phyloP scores from a whole-genome alignment of 495 filamentous ascomycete species.

The Penicillium antarcticum region DNA sequence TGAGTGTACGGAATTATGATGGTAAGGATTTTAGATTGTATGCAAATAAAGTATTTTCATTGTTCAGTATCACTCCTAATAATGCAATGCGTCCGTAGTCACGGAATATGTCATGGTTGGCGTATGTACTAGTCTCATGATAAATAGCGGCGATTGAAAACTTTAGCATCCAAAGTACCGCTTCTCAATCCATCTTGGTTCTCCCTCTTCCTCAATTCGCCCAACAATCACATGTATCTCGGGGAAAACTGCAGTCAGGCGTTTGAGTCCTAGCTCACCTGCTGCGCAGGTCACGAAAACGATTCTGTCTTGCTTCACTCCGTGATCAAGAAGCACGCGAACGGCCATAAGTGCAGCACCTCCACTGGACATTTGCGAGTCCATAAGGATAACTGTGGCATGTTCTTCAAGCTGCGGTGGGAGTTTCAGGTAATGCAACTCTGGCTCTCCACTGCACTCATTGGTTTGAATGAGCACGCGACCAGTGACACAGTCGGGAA shows the following conservation, averaged over 20 bases:
- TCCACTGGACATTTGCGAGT: constrained; percentile 91
- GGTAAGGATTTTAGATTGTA: neutral
- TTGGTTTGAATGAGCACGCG: constrained; percentile 89
- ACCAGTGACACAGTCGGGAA: constrained; percentile 88
- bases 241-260: constrained; percentile 83
- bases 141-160: neutral
- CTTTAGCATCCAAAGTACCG: constrained; percentile 74
- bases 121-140: constrained; percentile 6
- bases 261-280: constrained; percentile 74
- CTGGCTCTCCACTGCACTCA: constrained; percentile 78
- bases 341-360: constrained; percentile 96
- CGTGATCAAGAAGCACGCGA: constrained; percentile 88
- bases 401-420: constrained; percentile 66
- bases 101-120: neutral
- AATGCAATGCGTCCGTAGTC: neutral
- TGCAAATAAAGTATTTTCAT: neutral
- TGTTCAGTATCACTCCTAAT: neutral
- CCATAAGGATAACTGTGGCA: constrained; percentile 78
- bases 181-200: constrained; percentile 79
- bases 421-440: constrained; percentile 82
- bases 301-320: constrained; percentile 79
- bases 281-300: constrained; percentile 86
- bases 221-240: constrained; percentile 80
- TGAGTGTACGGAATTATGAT: too few species aligned
- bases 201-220: constrained; percentile 68